Evolutionary conservation across 2,329 filamentous ascomycete species (phyloP).

Genomic region (Venturia pyrina): DNA sequence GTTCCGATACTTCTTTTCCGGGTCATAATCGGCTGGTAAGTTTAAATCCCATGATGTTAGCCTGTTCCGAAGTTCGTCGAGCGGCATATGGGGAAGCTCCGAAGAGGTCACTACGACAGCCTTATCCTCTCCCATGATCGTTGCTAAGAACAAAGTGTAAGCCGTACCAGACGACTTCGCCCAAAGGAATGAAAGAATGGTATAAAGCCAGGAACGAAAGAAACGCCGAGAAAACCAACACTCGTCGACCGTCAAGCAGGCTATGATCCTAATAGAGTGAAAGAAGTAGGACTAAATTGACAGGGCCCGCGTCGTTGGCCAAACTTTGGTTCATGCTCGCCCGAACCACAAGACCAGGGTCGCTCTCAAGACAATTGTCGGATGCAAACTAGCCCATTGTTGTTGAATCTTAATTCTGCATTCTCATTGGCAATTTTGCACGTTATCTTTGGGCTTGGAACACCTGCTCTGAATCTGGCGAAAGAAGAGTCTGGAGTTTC

Average conservation of each 20-base stretch:
- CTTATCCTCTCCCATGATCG: constrained; percentile 1
- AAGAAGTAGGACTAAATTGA: not conserved
- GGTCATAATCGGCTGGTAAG: constrained; percentile 10
- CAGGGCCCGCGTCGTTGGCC: not conserved
- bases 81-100: not conserved
- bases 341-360: not conserved
- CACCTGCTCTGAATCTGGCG: not conserved
- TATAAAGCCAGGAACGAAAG: not conserved
- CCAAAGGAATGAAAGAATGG: not conserved
- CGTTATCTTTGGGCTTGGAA: not conserved
- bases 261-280: not conserved
- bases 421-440: not conserved
- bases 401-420: not conserved
- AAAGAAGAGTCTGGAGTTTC: not conserved
- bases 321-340: not conserved
- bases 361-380: not conserved
- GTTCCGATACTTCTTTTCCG: constrained; percentile 2
- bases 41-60: constrained; percentile 13
- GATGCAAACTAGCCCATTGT: not conserved
- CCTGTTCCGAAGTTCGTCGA: constrained; percentile 7
- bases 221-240: not conserved
- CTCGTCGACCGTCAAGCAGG: not conserved
- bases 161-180: not conserved
- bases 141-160: not conserved
- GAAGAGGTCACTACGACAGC: constrained; percentile 1